phyloP scores from a whole-genome alignment of 225 moss, liverwort and hornwort genomes.

The Polytrichum formosum region DNA sequence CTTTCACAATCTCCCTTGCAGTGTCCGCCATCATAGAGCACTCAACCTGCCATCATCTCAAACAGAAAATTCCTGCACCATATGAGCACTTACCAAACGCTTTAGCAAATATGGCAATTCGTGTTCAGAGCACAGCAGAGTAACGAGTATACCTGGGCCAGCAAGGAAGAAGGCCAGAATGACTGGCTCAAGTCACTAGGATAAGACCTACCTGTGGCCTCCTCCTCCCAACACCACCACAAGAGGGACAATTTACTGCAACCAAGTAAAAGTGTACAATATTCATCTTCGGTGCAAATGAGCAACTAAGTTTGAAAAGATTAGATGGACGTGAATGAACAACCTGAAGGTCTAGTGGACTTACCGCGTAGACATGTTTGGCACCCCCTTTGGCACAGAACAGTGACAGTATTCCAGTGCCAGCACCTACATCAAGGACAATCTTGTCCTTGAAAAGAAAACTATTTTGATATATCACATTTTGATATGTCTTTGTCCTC shows the following conservation, averaged over 20 bases:
- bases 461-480: slow-evolving; percentile 88
- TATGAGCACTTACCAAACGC: slow-evolving; percentile 85
- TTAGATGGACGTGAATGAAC: not conserved
- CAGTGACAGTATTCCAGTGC: slow-evolving; percentile 92
- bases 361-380: slow-evolving; percentile 94
- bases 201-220: no score
- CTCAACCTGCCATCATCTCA: slow-evolving; percentile 91
- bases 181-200: no score
- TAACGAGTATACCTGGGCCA: no score
- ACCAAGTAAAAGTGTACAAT: no score
- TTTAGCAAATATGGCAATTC: slow-evolving; percentile 4
- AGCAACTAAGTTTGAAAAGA: not conserved
- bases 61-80: slow-evolving; percentile 66
- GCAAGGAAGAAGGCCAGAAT: no score
- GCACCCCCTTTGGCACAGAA: slow-evolving; percentile 97
- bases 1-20: slow-evolving; percentile 83
- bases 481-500: slow-evolving; percentile 97
- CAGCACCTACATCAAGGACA: slow-evolving; percentile 93
- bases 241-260: no score
- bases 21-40: slow-evolving; percentile 99
- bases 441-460: slow-evolving; percentile 93
- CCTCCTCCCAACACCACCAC: no score
- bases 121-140: not conserved
- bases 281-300: no score
- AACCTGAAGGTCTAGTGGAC: slow-evolving; percentile 10